Evolutionary conservation across 2,329 filamentous ascomycete species (phyloP).

Genomic region (Didymella arachidicola): DNA sequence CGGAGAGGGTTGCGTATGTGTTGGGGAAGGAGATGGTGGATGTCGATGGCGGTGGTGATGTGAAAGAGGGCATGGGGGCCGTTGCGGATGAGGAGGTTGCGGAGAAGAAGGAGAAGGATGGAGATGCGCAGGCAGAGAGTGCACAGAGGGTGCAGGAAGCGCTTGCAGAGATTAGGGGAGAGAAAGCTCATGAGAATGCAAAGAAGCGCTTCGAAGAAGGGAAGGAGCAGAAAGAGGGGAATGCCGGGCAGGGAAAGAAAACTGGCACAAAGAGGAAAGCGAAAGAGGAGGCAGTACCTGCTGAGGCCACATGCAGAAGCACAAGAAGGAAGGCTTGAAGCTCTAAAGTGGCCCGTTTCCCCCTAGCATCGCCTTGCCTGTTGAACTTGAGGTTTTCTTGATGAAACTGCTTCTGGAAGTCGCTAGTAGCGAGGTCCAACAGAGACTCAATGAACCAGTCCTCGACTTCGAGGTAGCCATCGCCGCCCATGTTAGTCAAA

Average conservation of each 20-base stretch:
- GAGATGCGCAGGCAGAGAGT: background rate
- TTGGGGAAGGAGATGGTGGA: slow-evolving; percentile 58
- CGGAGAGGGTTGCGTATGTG: slow-evolving; percentile 76
- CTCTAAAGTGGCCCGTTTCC: no score
- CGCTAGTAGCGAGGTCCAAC: no score
- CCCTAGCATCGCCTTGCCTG: no score
- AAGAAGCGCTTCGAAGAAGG: background rate
- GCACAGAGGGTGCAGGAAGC: background rate
- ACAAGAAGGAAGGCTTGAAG: slow-evolving; percentile 27
- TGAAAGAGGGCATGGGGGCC: background rate
- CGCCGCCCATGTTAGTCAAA: no score
- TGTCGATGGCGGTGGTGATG: slow-evolving; percentile 2
- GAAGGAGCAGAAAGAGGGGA: background rate
- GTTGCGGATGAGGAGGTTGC: background rate
- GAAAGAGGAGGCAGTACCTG: slow-evolving; percentile 16
- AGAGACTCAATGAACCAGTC: no score
- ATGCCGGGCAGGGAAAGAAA: slow-evolving; percentile 13
- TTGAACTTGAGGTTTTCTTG: no score
- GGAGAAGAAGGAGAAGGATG: slow-evolving; percentile 17
- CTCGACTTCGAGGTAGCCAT: no score
- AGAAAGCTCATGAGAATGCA: background rate
- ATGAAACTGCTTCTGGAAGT: no score
- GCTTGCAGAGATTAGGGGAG: background rate
- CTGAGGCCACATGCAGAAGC: slow-evolving; percentile 38
- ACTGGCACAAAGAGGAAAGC: slow-evolving; percentile 37